Base-by-base conservation (phyloP, 2,329 filamentous ascomycete species). In the Verticillium isaacii region DNA sequence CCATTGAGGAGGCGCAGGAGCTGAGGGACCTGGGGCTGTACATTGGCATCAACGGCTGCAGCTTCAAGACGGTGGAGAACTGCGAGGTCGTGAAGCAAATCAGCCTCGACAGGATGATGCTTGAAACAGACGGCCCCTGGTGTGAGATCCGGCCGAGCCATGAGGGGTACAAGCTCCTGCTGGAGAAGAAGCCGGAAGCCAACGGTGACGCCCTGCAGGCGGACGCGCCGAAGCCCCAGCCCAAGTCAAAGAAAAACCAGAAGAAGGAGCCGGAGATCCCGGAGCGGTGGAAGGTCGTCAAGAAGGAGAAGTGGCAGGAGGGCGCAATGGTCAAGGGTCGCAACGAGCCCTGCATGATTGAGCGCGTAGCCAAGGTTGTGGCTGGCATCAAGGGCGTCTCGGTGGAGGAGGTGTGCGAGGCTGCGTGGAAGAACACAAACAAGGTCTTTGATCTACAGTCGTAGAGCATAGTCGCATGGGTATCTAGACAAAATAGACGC, bases 91-190 rank as follows among this genome's bases (percentile, higher is more conserved):
- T 97, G 12, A 87, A 84, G 65, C 85, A 89, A 63, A 87, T 98
- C 45, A 90, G 88, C 12, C 78, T 99, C 12, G 87, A 93, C 61
- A 80, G 89, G 56, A 75, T 99, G 60, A 96, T 98, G 84, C 87
- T 99, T 57, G 95, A 99, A 81, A 99, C 95, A 0, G 95, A 99
- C 73, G 95, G 95, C 2, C 95, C 95, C 3, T 99, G 95, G 91
- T 99, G 95, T 72, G 95, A 99, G 74, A 94, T 99, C 63, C 83
- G 95, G 29, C 89, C 93, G 1, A 92, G 86, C 34, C 94, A 99
- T 76, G 93, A 93, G 34, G 92, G 92, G 2, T 91, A 89, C 69
- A 89, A 89, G 74, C 90, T 89, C 66, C 75, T 87, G 12, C 73
- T 85, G 4, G 78, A 81, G 64, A 75, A 75, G 61, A 77, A 75